These are phyloP conservation scores for Aegilops sharonensis DNA, from an alignment of 176 grass and related monocot genomes.

Conservation along the genomic window DNA sequence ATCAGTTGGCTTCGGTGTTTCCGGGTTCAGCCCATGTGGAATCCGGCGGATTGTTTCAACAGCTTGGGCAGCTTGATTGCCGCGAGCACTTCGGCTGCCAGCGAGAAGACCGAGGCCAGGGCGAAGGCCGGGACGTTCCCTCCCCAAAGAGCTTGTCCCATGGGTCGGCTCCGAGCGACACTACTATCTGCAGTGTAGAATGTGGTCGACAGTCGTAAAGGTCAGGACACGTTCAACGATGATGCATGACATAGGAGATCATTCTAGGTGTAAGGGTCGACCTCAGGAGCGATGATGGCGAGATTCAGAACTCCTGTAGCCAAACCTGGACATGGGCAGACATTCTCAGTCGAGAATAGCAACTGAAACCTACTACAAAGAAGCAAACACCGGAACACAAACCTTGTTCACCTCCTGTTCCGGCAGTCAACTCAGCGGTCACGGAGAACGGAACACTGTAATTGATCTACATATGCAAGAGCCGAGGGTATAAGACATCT, in stretches of 20 bases:
- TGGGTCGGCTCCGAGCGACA: constrained; percentile 86
- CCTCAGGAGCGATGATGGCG: constrained; percentile 86
- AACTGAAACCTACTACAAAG: background rate
- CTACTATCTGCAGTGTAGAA: constrained; percentile 63
- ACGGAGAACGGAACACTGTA: constrained; percentile 96
- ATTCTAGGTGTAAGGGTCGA: background rate
- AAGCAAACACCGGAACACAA: constrained; percentile 26
- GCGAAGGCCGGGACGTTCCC: constrained; percentile 91
- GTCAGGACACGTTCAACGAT: background rate
- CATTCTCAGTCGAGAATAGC: background rate
- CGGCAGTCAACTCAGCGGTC: constrained; percentile 79
- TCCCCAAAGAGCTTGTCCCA: constrained; percentile 94
- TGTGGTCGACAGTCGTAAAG: background rate
- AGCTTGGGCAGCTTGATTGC: constrained; percentile 69
- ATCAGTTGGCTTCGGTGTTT: background rate
- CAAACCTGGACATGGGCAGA: constrained; percentile 55
- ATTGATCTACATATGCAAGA: constrained; percentile 54
- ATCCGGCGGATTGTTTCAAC: constrained; percentile 68
- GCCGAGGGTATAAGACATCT: constrained; percentile 22
- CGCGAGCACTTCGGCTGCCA: constrained; percentile 68
- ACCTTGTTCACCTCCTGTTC: constrained; percentile 96
- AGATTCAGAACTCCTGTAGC: constrained; percentile 97
- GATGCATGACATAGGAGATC: background rate
- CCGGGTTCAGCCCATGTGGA: constrained; percentile 72
- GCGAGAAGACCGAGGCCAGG: constrained; percentile 72